A percentile compares a stretch with the other conserved stretches of the same genome.
Evolutionary conservation across 805 yeast genomes (phyloP).

Genomic region (Myxozyma monticola): DNA sequence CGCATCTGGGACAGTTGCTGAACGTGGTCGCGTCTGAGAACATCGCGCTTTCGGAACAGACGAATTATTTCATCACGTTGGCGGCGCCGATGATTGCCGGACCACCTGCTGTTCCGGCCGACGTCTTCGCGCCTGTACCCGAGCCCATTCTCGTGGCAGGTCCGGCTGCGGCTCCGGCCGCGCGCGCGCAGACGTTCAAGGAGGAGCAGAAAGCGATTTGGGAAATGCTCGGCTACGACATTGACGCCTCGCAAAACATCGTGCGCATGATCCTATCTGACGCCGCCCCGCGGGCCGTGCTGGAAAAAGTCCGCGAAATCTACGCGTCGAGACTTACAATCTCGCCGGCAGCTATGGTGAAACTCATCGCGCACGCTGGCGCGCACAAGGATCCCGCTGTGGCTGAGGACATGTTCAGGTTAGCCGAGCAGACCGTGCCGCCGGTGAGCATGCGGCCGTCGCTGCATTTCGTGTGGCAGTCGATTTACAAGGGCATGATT

Average conservation of each 20-base stretch:
- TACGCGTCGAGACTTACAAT: conserved; percentile 7
- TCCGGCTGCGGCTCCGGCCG: neutral
- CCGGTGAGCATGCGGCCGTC: conserved; percentile 13
- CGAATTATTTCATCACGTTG: conserved; percentile 10
- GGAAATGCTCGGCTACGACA: conserved; percentile 10
- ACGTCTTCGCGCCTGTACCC: conserved; percentile 3
- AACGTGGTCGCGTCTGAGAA: neutral
- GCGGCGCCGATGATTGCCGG: conserved; percentile 7
- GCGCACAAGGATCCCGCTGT: conserved; percentile 2
- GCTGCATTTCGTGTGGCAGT: conserved; percentile 33
- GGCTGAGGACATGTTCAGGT: conserved; percentile 19
- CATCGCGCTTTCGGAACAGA: conserved; percentile 1
- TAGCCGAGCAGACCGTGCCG: conserved; percentile 18
- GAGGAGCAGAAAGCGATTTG: neutral
- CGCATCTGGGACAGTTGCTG: conserved; percentile 5
- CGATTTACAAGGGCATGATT: conserved; percentile 36
- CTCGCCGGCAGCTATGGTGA: conserved; percentile 15
- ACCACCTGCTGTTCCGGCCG: neutral
- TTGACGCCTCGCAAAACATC: conserved; percentile 3
- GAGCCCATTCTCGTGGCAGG: neutral
- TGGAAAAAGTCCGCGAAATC: neutral
- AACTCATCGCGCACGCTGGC: conserved; percentile 19
- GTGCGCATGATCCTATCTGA: conserved; percentile 4
- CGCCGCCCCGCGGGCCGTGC: conserved; percentile 1
- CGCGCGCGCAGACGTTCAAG: neutral